A percentile compares a stretch with the other conserved stretches of the same genome.
Conservation (phyloP, 768 basidiomycete species). For the Boletus huronensis region DNA sequence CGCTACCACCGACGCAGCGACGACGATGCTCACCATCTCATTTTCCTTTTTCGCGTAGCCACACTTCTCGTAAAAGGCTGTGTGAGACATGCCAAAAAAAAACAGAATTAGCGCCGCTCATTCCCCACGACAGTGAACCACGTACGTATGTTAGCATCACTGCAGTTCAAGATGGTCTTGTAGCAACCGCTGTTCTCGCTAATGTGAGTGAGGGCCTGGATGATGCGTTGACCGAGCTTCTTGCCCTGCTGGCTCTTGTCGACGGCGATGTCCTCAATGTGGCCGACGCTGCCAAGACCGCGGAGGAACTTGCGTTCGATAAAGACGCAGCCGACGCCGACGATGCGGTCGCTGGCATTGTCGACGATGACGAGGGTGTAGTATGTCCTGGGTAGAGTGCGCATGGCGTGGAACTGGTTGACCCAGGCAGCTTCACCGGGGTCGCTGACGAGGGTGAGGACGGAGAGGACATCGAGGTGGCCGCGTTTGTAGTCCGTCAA, state of each 20-base stretch:
- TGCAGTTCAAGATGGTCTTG: constrained; percentile 98
- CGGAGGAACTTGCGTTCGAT: constrained; percentile 95
- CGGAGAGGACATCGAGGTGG: constrained; percentile 77
- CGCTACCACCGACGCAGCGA: not conserved
- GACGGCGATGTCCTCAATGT: constrained; percentile 98
- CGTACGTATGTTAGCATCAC: constrained; percentile 86
- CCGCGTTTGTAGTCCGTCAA: constrained; percentile 78
- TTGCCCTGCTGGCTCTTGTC: constrained; percentile 85
- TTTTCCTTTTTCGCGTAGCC: constrained; percentile 88
- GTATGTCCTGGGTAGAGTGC: constrained; percentile 61
- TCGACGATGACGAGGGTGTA: constrained; percentile 83
- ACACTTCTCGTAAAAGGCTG: constrained; percentile 97
- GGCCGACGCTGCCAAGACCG: constrained; percentile 81
- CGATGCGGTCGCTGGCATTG: constrained; percentile 69
- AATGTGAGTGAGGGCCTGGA: constrained; percentile 80
- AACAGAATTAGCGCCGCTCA: constrained; percentile 9
- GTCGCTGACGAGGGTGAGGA: constrained; percentile 68
- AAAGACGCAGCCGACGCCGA: constrained; percentile 80
- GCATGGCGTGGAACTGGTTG: constrained; percentile 62
- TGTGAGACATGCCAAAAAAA: too few relatives aligned
- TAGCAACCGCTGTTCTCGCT: constrained; percentile 82
- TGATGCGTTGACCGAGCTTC: constrained; percentile 84
- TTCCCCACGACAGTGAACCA: constrained; percentile 18
- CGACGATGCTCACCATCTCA: constrained; percentile 68
- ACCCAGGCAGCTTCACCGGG: constrained; percentile 66